Evolutionary conservation across 2,329 filamentous ascomycete genomes (phyloP), one percentile per base, ranked within the genome.

Genomic region (Acarospora socialis): DNA sequence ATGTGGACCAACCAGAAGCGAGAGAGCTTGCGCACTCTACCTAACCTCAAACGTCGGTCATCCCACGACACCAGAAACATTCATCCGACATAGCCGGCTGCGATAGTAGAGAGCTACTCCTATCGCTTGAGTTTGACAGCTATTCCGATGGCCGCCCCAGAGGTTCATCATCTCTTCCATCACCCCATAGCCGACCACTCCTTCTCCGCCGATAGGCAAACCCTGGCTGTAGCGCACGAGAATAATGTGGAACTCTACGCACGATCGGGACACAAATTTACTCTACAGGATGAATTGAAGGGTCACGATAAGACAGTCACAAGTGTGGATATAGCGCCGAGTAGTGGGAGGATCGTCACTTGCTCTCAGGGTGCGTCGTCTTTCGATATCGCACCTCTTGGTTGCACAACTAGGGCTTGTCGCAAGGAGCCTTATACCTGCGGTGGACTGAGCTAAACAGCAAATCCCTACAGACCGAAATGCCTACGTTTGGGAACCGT

Each of bases 31-130:
- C n/a, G n/a, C n/a, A n/a, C n/a, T n/a, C n/a, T n/a, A n/a, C n/a
- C n/a, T n/a, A n/a, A n/a, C n/a, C n/a, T n/a, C n/a, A n/a, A n/a
- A n/a, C n/a, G n/a, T 10, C 5, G n/a, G n/a, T 22, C n/a, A 25
- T 26, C 16, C 15, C 36, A n/a, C n/a, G n/a, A n/a, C n/a, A n/a
- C n/a, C n/a, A n/a, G n/a, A n/a, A n/a, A n/a, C n/a, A n/a, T n/a
- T n/a, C n/a, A 33, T 17, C 19, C 14, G 21, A 14, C 28, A 30
- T 21, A 21, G n/a, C n/a, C n/a, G n/a, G n/a, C 34, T 27, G 65
- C 72, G 81, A 70, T 90, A 94, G 90, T 95, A 78, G 90, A 95
- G 90, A 92, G 83, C 73, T 81, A 65, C 82, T 92, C 83, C 82
- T 90, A 83, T 81, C 77, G 66, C 62, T 35, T 35, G 39, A 33